phyloP scores from a whole-genome alignment of 371 early-diverging fungal species.

The Rhizopus stolonifer region DNA sequence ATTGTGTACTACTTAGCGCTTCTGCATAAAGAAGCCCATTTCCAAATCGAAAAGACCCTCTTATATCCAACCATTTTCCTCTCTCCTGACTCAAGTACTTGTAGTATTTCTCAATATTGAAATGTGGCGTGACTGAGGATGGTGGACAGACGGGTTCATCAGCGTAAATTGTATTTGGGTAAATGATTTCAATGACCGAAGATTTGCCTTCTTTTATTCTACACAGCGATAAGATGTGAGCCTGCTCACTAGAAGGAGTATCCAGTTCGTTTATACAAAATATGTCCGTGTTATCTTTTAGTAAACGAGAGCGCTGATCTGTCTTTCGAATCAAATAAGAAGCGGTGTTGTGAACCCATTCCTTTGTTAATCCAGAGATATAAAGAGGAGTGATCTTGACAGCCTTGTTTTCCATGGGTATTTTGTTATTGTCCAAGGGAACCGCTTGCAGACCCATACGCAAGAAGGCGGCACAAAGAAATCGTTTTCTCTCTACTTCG shows the following conservation, averaged over 20 bases:
- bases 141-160: constrained; percentile 28
- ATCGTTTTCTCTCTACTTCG: constrained; percentile 47
- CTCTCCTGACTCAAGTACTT: constrained; percentile 24
- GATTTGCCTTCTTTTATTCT: constrained; percentile 9
- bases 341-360: constrained; percentile 22
- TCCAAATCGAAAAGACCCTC: constrained; percentile 53
- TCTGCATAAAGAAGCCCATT: constrained; percentile 74
- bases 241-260: not conserved
- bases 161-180: constrained; percentile 7
- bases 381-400: constrained; percentile 57
- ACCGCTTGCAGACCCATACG: constrained; percentile 55
- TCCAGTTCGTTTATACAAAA: constrained; percentile 30
- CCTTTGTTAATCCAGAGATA: constrained; percentile 43
- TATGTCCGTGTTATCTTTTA: constrained; percentile 38
- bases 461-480: constrained; percentile 49
- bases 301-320: constrained; percentile 20
- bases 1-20: constrained; percentile 85
- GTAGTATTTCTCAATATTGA: constrained; percentile 46
- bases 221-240: constrained; percentile 8
- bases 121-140: constrained; percentile 35
- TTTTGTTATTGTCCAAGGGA: constrained; percentile 22
- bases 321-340: constrained; percentile 17
- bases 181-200: constrained; percentile 13
- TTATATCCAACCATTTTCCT: constrained; percentile 11
- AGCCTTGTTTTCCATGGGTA: constrained; percentile 30